Base-by-base conservation (phyloP, 352 stramenopile genomes). In the Phytophthora aleatoria region DNA sequence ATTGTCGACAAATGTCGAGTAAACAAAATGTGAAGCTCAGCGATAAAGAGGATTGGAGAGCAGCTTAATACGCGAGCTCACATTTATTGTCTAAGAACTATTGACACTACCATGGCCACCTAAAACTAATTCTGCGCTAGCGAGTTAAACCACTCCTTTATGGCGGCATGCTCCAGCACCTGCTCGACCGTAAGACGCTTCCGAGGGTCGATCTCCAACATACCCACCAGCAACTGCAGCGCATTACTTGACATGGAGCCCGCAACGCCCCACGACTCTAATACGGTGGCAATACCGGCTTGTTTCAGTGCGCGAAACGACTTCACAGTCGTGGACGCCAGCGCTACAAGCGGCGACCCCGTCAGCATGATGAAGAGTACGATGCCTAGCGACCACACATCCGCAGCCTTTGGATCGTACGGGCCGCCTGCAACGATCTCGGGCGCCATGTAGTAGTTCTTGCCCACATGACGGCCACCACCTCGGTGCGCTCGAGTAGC, bases 361-460 rank as follows among this genome's bases (percentile, higher is more conserved):
- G 74, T 61, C 12, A 64, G 47, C 36, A 64, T 50, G n/a, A 64
- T 64, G 47, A 64, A 64, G 5, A 64, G 28, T 2, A 50, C 45
- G 20, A 64, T 57, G 13, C 56, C 56, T 9, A 64, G 16, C 11
- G 56, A 56, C 56, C 56, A 64, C 20, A 64, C 48, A 7, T 64
- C 56, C 28, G 73, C 73, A 0, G 61, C 61, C 50, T 74, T 73
- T 0, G 77, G 69, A 52, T 83, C 67, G 59, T 86, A 86, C 24
- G 24, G 43, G 2, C 43, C 42, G 0, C 70, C 68, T 3, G 67
- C 54, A 24, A 80, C 69, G 4, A 83, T 64, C 47, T 86, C 77
- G 3, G 75, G 77, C 2, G 77, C 77, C 74, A 82, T 87, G 70
- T 84, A 84, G 69, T 81, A 83, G 43, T 76, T 63, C 47, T 85